Percentiles rank a stretch among this genome's conserved stretches.
phyloP scores from a whole-genome alignment of 192 early-diverging fungal genomes.

The Pilobolus umbonatus region DNA sequence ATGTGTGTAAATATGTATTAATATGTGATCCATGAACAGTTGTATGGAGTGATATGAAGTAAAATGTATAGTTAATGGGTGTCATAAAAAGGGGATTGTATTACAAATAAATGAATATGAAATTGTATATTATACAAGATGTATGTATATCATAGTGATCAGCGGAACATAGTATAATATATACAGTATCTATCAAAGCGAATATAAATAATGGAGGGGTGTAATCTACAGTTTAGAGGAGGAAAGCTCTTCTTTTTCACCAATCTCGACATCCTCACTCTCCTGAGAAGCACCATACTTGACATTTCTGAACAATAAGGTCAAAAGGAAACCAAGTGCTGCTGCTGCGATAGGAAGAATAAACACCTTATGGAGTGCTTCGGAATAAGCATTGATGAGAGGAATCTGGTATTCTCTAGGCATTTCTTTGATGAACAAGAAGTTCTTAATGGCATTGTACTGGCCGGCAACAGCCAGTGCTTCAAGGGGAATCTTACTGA shows the following conservation, averaged over 20 bases:
- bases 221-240: too few relatives aligned
- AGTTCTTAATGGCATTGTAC: slow-evolving; percentile 6
- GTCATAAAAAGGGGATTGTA: too few relatives aligned
- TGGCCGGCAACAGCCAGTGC: slow-evolving; percentile 9
- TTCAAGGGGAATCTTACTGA: background rate
- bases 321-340: slow-evolving; percentile 14
- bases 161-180: too few relatives aligned
- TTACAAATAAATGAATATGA: too few relatives aligned
- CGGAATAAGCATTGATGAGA: slow-evolving; percentile 17
- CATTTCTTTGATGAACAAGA: slow-evolving; percentile 7
- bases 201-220: too few relatives aligned
- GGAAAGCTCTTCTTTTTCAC: background rate
- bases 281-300: slow-evolving; percentile 5
- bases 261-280: background rate
- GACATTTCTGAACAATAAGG: slow-evolving; percentile 21
- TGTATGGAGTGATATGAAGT: too few relatives aligned
- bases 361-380: slow-evolving; percentile 21
- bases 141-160: too few relatives aligned
- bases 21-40: too few relatives aligned
- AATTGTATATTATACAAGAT: too few relatives aligned
- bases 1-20: too few relatives aligned
- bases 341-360: slow-evolving; percentile 20
- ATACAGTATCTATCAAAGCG: too few relatives aligned
- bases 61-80: too few relatives aligned
- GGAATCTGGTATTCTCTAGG: slow-evolving; percentile 8